Evolutionary conservation across 2,329 filamentous ascomycete species (phyloP).

Genomic region (Aspergillus versicolor): DNA sequence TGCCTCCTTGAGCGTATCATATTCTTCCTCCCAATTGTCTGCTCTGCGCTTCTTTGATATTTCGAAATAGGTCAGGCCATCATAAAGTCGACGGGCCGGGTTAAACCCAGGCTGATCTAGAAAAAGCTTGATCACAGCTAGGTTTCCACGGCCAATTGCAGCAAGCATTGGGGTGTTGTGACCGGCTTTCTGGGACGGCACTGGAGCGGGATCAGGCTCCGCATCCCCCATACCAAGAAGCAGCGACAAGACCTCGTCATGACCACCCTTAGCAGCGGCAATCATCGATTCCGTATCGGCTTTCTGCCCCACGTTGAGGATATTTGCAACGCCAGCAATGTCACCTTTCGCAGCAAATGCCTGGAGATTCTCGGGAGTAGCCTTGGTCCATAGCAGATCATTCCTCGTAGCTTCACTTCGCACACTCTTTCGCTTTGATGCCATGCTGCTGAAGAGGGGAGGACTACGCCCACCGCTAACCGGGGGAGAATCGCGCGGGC

Average conservation of each 20-base stretch:
- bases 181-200: conserved; percentile 60
- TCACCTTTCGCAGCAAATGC: conserved; percentile 52
- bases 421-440: conserved; percentile 45
- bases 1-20: conserved; percentile 71
- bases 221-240: conserved; percentile 67
- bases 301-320: conserved; percentile 52
- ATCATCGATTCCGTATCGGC: conserved; percentile 84
- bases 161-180: conserved; percentile 90
- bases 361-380: conserved; percentile 50
- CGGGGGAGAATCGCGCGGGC: conserved; percentile 46
- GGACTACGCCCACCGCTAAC: conserved; percentile 41
- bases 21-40: conserved; percentile 87
- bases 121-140: conserved; percentile 79
- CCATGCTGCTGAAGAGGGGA: conserved; percentile 31
- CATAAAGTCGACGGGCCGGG: conserved; percentile 70
- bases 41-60: conserved; percentile 80
- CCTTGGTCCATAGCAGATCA: conserved; percentile 51
- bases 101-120: conserved; percentile 78
- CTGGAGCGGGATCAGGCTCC: conserved; percentile 67
- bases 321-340: conserved; percentile 49
- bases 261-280: conserved; percentile 86
- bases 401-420: conserved; percentile 52
- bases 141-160: conserved; percentile 84
- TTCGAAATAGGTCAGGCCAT: conserved; percentile 81
- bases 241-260: conserved; percentile 82